Evolutionary conservation across 768 basidiomycete species (phyloP).

Genomic region (Lactifluus piperatus): DNA sequence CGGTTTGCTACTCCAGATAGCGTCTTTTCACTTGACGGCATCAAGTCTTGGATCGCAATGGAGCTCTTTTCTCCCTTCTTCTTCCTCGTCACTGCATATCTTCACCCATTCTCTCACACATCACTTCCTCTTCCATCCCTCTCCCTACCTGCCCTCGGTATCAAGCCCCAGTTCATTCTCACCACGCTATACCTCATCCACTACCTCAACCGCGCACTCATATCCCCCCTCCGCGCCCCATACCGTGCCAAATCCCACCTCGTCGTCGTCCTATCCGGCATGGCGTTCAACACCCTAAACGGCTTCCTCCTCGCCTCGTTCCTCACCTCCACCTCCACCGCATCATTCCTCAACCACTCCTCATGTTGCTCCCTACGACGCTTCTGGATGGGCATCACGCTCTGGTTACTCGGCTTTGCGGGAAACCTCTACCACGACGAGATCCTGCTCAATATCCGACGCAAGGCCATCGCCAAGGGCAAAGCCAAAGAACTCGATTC

Average conservation of each 20-base stretch:
- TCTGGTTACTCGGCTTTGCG: constrained; percentile 65
- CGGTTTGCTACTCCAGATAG: constrained; percentile 51
- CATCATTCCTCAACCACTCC: constrained; percentile 31
- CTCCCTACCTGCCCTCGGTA: constrained; percentile 30
- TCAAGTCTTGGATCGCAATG: constrained; percentile 69
- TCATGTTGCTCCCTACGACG: constrained; percentile 28
- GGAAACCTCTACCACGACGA: constrained; percentile 91
- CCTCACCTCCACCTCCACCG: constrained; percentile 49
- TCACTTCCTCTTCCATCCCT: constrained; percentile 28
- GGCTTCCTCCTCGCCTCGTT: constrained; percentile 63
- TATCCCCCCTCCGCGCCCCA: constrained; percentile 76
- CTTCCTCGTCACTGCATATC: constrained; percentile 43
- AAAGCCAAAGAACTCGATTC: constrained; percentile 23
- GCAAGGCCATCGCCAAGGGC: constrained; percentile 39
- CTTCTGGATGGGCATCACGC: constrained; percentile 53
- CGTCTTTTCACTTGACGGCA: constrained; percentile 44
- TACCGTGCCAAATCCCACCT: constrained; percentile 71
- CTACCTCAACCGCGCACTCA: constrained; percentile 74
- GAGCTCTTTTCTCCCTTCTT: constrained; percentile 53
- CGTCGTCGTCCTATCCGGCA: constrained; percentile 44
- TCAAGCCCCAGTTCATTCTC: constrained; percentile 32
- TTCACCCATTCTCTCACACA: constrained; percentile 37
- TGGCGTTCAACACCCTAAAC: constrained; percentile 65
- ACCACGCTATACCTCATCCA: constrained; percentile 56
- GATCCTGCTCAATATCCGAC: constrained; percentile 72